Conservation (phyloP, 352 stramenopile genomes). For the Vaucheria bursata region DNA sequence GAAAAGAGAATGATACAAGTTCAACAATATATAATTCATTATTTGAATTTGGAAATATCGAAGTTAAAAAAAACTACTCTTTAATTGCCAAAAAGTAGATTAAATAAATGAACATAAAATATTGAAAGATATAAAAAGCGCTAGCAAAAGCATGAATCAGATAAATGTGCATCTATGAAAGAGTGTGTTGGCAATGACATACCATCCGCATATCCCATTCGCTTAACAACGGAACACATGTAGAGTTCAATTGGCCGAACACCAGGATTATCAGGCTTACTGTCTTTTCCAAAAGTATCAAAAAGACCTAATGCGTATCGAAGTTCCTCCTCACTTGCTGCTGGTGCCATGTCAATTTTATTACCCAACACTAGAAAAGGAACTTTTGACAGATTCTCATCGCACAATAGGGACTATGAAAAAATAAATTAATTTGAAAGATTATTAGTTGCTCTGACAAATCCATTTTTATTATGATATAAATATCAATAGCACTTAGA, state of each 20-base stretch:
- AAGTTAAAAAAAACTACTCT: neutral
- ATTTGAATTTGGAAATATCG: neutral
- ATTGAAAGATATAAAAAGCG: neutral
- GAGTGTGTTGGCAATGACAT: conserved; percentile 7
- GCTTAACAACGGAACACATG: conserved; percentile 98
- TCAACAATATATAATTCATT: too few species aligned
- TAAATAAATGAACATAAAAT: neutral
- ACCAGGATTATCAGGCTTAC: conserved; percentile 46
- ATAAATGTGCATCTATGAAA: neutral
- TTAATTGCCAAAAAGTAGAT: neutral
- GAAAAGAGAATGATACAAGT: too few species aligned
- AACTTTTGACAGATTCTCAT: conserved; percentile 93
- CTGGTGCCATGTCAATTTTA: conserved; percentile 97
- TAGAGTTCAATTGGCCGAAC: conserved; percentile 92
- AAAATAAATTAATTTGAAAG: too few species aligned
- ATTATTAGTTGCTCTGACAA: too few species aligned
- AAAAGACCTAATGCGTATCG: conserved; percentile 78
- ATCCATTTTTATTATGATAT: too few species aligned
- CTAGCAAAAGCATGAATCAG: neutral
- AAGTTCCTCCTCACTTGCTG: conserved; percentile 96
- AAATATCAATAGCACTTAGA: too few species aligned
- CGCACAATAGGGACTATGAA: conserved; percentile 71
- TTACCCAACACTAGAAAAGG: conserved; percentile 99
- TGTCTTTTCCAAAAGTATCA: conserved; percentile 98
- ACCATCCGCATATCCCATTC: conserved; percentile 96